Base-by-base conservation (phyloP, 768 basidiomycete species). In the Naganishia onofrii region DNA sequence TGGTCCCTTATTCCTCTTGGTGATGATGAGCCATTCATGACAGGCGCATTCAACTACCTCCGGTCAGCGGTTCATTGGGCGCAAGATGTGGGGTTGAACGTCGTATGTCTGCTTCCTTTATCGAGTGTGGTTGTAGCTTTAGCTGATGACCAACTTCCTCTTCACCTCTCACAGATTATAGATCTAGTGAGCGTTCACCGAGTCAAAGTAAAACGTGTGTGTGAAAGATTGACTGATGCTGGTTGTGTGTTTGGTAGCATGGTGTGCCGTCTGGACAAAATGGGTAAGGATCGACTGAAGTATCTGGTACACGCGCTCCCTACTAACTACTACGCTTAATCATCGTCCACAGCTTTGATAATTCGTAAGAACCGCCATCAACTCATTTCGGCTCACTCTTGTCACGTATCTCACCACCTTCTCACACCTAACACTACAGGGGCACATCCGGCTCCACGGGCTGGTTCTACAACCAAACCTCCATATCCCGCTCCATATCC, bases 241-340 rank as follows among this genome's bases (percentile, higher is more conserved):
- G 5, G 5, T 4, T 28, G 28, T n/a, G 8, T 13, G 65, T 3
- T 17, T 21, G 3, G 32, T 29, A 67, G 65, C 79, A 80, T 54
- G 79, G 79, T 52, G 79, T 77, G 0, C 79, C 79, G 3, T 75
- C 76, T 2, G 58, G 69, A 23, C 79, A 80, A 51, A 80, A 80
- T 54, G 77, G 70, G 70, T 67, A 38, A 67, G 66, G 21, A 54
- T 23, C 12, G 3, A 5, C 21, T 46, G 44, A 46, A 46, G 3
- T 4, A 17, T 46, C 13, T 46, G 15, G n/a, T n/a, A n/a, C n/a
- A n/a, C n/a, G n/a, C n/a, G n/a, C n/a, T n/a, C n/a, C n/a, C n/a
- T n/a, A n/a, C n/a, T n/a, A n/a, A n/a, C n/a, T n/a, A n/a, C n/a
- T n/a, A n/a, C n/a, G n/a, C n/a, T n/a, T n/a, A n/a, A n/a, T n/a